Evolutionary conservation across 2,329 filamentous ascomycete genomes (phyloP), one percentile per base, ranked within the genome.

Genomic region (Xylariaceae sp.): DNA sequence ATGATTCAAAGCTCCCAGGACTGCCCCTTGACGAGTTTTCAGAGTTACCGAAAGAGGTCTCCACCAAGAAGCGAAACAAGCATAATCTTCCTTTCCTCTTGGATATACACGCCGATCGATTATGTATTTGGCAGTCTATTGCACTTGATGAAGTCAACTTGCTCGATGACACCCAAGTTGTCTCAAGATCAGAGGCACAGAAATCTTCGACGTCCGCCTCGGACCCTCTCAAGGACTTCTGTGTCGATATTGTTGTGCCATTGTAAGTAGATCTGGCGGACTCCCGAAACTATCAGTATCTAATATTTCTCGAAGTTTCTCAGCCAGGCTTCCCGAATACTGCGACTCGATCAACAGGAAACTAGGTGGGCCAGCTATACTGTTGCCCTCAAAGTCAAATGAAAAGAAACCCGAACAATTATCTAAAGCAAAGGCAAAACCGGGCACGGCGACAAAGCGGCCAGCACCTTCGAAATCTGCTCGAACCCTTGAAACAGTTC

Each of bases 41-140:
- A 20, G 70, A 72, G 30, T 56, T 64, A 8, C 67, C 66, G 27
- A 71, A 72, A 33, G 70, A 73, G 29, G 55, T 58, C 9, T 61
- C 50, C 1, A 63, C 69, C 16, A 86, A 82, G 69, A 89, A 87
- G 62, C 72, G 78, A 29, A 83, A 73, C 68, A 83, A 82, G 50
- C 82, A 87, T 59, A 85, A 91, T 61, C 73, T 90, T 6, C 79
- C 80, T 1, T 73, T 85, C 6, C 77, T 90, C 16, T 75, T 92
- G 4, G 89, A 93, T 65, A 77, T 91, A 0, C 82, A 92, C 45
- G 82, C 90, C 6, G 90, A 94, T 69, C 85, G 88, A 40, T 75
- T 94, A 20, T 91, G 87, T 64, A 94, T 94, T 55, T 93, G 89
- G 89, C 88, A 92, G 66, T 91, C 89, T 3, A 86, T 89, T 6